Conservation (phyloP, 257 asterid genomes). For the Forsythia viridissima region DNA sequence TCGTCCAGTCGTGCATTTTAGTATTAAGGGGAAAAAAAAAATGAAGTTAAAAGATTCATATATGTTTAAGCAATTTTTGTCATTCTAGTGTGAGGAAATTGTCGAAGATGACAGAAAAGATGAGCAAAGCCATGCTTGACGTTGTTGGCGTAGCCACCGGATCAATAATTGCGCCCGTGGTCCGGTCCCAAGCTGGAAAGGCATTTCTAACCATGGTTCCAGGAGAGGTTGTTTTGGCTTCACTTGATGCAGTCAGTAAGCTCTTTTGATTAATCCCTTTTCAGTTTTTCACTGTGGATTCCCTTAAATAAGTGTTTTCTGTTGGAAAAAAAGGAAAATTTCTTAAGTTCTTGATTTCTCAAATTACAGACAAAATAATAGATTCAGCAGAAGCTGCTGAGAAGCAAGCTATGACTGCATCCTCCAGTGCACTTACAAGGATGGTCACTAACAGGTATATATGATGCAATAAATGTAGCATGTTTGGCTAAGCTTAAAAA, state of each 20-base stretch:
- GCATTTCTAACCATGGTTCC: conserved; percentile 62
- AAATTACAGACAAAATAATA: conserved; percentile 57
- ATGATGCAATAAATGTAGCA: not conserved
- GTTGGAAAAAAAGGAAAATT: not conserved
- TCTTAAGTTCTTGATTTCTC: not conserved
- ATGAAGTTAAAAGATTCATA: not conserved
- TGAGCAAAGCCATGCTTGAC: conserved; percentile 74
- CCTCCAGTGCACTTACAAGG: conserved; percentile 74
- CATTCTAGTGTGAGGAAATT: conserved; percentile 59
- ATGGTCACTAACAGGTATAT: conserved; percentile 54
- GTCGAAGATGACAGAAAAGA: conserved; percentile 76
- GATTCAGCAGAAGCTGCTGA: conserved; percentile 96
- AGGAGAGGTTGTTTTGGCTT: conserved; percentile 80
- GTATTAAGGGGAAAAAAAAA: not conserved
- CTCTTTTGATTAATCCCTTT: not conserved
- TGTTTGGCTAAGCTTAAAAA: not conserved
- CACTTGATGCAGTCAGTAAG: conserved; percentile 83
- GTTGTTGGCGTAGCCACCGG: conserved; percentile 67
- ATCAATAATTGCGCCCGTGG: conserved; percentile 62
- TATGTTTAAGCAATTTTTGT: not conserved
- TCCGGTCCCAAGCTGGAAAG: conserved; percentile 70
- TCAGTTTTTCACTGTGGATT: not conserved
- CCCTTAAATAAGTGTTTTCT: not conserved
- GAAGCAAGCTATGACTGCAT: conserved; percentile 64
- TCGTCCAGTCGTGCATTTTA: not conserved